Base-by-base conservation (phyloP, 495 filamentous ascomycete species). In the Annulohypoxylon maeteangense region DNA sequence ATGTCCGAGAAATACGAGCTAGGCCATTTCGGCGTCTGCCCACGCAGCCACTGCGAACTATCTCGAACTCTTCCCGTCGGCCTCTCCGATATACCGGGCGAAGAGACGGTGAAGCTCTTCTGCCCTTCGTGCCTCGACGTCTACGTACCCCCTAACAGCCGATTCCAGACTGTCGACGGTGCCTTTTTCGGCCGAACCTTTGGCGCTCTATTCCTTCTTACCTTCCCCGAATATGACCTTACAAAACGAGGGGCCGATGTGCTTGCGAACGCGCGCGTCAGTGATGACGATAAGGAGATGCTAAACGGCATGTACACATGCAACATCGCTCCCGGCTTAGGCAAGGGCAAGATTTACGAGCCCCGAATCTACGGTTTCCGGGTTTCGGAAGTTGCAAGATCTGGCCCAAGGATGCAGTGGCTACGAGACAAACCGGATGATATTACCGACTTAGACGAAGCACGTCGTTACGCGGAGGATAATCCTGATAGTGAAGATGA, bases 1-100 rank as follows among this genome's bases (percentile, higher is more conserved):
- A 99, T 99, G 95, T 92, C 93, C 29, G 96, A 99, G 78, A 99
- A 99, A 78, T 98, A 98, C 84, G 94, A 97, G 74, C 84, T 97
- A 48, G 90, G 92, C 68, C 95, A 99, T 81, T 99, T 99, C 70
- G 95, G 95, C 32, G 88, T 90, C 57, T 99, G 95, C 76, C 95
- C 95, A 4, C 88, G 95, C 25, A 95, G 94, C 47, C 88, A 92
- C 80, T 99, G 95, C 84, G 90, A 91, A 69, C 90, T 90, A 54
- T 91, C 92, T 74, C 90, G 93, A 71, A 94, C 97, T 23, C 88
- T 99, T 12, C 95, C 95, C 11, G 96, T 98, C 10, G 95, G 95
- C 29, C 87, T 92, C 65, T 95, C 90, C 66, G 95, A 99, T 79
- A 95, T 91, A 25, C 96, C 96, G 5, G 95, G 96, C 61, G 92